Conservation (phyloP, 371 early-diverging fungal genomes). For the Lichtheimia hyalospora region DNA sequence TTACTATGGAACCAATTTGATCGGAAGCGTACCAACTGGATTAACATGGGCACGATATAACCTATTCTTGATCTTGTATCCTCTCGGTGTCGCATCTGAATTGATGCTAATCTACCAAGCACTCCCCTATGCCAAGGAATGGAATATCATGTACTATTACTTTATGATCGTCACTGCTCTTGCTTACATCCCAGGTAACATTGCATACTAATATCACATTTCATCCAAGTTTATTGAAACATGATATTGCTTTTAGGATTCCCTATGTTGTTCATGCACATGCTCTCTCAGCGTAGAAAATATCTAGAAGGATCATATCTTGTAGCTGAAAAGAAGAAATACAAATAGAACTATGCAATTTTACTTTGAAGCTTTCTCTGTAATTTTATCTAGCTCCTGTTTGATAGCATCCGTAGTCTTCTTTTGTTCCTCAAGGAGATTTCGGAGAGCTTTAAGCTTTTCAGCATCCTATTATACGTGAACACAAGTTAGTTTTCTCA, state of each 20-base stretch:
- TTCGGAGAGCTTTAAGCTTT: conserved; percentile 34
- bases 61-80: conserved; percentile 75
- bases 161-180: conserved; percentile 55
- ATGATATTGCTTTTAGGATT: conserved; percentile 47
- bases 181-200: conserved; percentile 71
- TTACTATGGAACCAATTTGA: conserved; percentile 76
- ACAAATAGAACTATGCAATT: not conserved
- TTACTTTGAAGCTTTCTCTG: not conserved
- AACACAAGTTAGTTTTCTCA: not conserved
- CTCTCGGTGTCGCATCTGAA: conserved; percentile 87
- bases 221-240: not conserved
- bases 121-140: conserved; percentile 61
- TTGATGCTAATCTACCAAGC: conserved; percentile 73
- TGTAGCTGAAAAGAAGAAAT: conserved; percentile 12
- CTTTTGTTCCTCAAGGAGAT: conserved; percentile 28
- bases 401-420: conserved; percentile 28
- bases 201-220: not conserved
- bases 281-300: conserved; percentile 85
- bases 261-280: conserved; percentile 85
- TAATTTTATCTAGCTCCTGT: conserved; percentile 23
- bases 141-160: conserved; percentile 53
- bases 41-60: conserved; percentile 72
- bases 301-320: conserved; percentile 41
- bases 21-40: conserved; percentile 46
- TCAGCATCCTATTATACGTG: conserved; percentile 31